Base-by-base conservation (phyloP, 2,329 filamentous ascomycete species). In the Tolypocladium capitatum region DNA sequence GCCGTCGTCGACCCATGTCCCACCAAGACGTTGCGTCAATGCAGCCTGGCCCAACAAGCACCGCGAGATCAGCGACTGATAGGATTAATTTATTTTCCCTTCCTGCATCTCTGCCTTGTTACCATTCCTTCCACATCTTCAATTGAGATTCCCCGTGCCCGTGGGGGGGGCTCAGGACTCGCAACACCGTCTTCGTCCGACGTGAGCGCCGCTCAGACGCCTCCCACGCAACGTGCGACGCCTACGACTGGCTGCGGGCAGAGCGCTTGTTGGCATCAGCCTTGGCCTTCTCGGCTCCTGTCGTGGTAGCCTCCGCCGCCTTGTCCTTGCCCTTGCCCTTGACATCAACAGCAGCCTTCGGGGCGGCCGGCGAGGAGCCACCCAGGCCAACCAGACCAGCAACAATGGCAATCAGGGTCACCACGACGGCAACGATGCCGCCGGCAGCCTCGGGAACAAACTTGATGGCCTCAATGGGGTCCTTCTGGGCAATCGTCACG, bases 371-470 rank as follows among this genome's bases (percentile, higher is more conserved):
- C 42, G 85, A 76, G 40, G 86, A 72, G 48, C 78, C 74, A 58
- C 80, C 79, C 53, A 80, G 67, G 56, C 78, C 74, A 58, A 91
- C 67, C 53, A 85, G 69, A 57, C 79, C 76, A 53, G 85, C 68
- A 54, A 94, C 68, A 53, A 95, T 59, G 55, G 83, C 80, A 52
- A 94, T 64, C 56, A 92, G 62, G 44, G 84, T 81, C 48, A 88
- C 70, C 42, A 83, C 64, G 54, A 89, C 65, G 55, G 83, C 85
- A 61, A 74, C 84, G 60, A 94, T 71, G 61, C 81, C 86, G 62
- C 81, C 89, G 53, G 89, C 87, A 58, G 94, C 83, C 71, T 96
- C 92, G 55, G 92, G 92, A 55, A 96, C 86, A 59, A 88, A 86
- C 72, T 87, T 86, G 71, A 90, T 72, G 46, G 90, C 90, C 70